A percentile compares a stretch with the other conserved stretches of the same genome.
These are phyloP conservation scores for Cladosporium velox DNA, from an alignment of 2,329 filamentous ascomycete species.

Conservation along the genomic window DNA sequence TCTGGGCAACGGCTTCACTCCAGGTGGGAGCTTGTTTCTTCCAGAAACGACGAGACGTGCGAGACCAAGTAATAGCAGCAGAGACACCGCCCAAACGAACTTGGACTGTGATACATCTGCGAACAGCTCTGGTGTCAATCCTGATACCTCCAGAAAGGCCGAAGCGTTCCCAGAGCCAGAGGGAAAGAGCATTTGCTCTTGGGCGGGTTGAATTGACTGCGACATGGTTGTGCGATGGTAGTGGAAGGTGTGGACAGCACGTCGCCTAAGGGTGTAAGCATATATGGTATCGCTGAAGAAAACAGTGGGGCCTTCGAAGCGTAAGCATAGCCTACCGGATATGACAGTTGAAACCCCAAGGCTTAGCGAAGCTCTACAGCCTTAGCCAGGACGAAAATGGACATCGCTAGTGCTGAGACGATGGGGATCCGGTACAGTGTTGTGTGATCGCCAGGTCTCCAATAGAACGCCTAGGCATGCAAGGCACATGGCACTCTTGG, in stretches of 20 bases:
- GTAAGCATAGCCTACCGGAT: conserved; percentile 19
- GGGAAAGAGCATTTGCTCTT: conserved; percentile 20
- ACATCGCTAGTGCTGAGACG: conserved; percentile 20
- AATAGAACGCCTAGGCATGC: conserved; percentile 17
- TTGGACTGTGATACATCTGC: conserved; percentile 20
- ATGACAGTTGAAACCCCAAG: conserved; percentile 8
- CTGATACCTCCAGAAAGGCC: conserved; percentile 15
- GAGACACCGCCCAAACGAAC: conserved; percentile 21
- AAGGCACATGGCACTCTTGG: conserved; percentile 15
- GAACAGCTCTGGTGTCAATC: conserved; percentile 16
- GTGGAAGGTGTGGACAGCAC: conserved; percentile 9
- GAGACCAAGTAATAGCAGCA: conserved; percentile 22
- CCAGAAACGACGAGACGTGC: conserved; percentile 20
- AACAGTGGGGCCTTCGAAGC: conserved; percentile 1
- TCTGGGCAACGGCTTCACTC: conserved; percentile 30
- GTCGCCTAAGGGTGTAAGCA: conserved; percentile 5
- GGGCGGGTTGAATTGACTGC: conserved; percentile 17
- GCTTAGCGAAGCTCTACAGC: conserved; percentile 18
- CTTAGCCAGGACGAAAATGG: conserved; percentile 20
- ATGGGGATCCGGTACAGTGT: conserved; percentile 21
- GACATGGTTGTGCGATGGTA: conserved; percentile 14
- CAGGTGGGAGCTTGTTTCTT: conserved; percentile 28
- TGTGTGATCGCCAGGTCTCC: conserved; percentile 18
- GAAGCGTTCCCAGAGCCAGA: conserved; percentile 16
- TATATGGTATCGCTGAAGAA: conserved; percentile 20